Evolutionary conservation across 768 basidiomycete species (phyloP).

Genomic region (Kondoa subrosea): DNA sequence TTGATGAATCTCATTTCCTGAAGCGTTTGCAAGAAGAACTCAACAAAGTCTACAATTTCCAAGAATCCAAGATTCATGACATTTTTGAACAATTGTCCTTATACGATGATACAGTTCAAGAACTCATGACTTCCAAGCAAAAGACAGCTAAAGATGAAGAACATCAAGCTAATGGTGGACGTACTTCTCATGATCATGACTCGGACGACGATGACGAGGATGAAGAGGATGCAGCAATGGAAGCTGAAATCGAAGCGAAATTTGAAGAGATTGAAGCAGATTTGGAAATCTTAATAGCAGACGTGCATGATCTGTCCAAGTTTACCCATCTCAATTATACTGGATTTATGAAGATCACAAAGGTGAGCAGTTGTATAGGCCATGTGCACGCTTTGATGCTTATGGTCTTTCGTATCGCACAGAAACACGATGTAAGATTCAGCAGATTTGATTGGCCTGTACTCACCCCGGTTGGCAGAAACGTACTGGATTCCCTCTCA

Average conservation of each 20-base stretch:
- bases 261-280: conserved; percentile 83
- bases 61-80: conserved; percentile 72
- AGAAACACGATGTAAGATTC: conserved; percentile 78
- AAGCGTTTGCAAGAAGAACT: conserved; percentile 45
- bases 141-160: conserved; percentile 48
- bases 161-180: conserved; percentile 23
- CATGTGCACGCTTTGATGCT: too few species aligned
- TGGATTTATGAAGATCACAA: conserved; percentile 95
- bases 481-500: conserved; percentile 68
- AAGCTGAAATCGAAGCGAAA: conserved; percentile 52
- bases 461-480: conserved; percentile 43
- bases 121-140: conserved; percentile 49
- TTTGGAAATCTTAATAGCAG: conserved; percentile 80
- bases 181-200: conserved; percentile 22
- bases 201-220: conserved; percentile 31
- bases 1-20: conserved; percentile 70
- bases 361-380: conserved; percentile 42
- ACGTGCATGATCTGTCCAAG: conserved; percentile 44
- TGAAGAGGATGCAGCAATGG: conserved; percentile 35
- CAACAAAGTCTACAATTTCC: conserved; percentile 86
- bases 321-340: conserved; percentile 96
- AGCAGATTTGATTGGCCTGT: not conserved
- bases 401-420: too few species aligned
- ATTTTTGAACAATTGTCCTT: conserved; percentile 62
- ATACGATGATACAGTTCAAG: conserved; percentile 63